Conservation (phyloP, 805 yeast species). For the Saturnispora hagleri region DNA sequence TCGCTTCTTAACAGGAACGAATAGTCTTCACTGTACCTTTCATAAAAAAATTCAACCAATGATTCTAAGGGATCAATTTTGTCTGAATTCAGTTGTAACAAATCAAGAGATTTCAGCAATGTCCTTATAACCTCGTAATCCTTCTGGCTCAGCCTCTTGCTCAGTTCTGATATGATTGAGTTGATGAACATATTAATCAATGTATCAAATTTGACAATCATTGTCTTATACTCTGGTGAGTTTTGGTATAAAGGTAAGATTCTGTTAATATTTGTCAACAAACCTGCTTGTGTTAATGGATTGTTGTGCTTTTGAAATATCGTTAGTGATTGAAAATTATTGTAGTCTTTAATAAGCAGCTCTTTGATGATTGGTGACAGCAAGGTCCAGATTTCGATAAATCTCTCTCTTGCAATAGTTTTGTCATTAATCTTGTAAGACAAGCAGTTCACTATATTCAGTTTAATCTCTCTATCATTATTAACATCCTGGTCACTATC, state of each 20-base stretch:
- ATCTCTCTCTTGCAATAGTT: constrained; percentile 18
- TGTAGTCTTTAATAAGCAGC: constrained; percentile 25
- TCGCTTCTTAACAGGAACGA: constrained; percentile 19
- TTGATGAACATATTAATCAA: constrained; percentile 61
- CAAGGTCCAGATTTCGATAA: constrained; percentile 21
- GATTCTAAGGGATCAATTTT: constrained; percentile 28
- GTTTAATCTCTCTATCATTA: constrained; percentile 1
- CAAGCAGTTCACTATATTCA: constrained; percentile 23
- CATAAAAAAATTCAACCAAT: constrained; percentile 27
- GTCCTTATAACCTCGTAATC: constrained; percentile 32
- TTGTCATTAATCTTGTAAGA: constrained; percentile 17
- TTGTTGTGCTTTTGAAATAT: constrained; percentile 24
- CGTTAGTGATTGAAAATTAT: constrained; percentile 25
- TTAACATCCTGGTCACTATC: neutral
- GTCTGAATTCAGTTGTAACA: constrained; percentile 20
- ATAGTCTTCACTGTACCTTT: constrained; percentile 24
- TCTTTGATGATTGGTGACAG: constrained; percentile 25
- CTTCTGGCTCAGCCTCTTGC: constrained; percentile 40
- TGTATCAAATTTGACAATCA: constrained; percentile 36
- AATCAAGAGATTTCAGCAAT: constrained; percentile 21
- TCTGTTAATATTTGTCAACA: constrained; percentile 24
- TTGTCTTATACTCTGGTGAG: constrained; percentile 18
- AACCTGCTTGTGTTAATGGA: constrained; percentile 25
- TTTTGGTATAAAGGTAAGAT: constrained; percentile 21
- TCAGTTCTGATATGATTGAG: constrained; percentile 62